Base-by-base conservation (phyloP, 805 yeast genomes). In the Pichia rugopelliculosa region DNA sequence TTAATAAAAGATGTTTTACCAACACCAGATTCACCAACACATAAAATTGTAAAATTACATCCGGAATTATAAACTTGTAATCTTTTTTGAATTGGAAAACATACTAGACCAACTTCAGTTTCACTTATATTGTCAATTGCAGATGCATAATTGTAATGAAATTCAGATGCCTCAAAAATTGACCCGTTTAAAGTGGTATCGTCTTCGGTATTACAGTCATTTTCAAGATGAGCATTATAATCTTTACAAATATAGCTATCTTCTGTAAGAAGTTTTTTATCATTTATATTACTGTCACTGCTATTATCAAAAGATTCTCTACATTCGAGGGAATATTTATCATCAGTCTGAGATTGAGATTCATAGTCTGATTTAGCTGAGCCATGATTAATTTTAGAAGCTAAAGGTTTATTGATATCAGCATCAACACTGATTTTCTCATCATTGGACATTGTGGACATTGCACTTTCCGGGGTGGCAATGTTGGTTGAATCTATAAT, bases 1-100 rank as follows among this genome's bases (percentile, higher is more conserved):
- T 90, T 87, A 56, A 88, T 69, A 53, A 89, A 87, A 1, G 91
- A 79, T 4, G 87, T 78, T 61, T 87, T 87, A 41, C 95, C 96
- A 45, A 86, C 72, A 3, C 96, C 96, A 44, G 84, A 73, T 64
- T 84, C 89, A 26, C 97, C 96, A 42, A 84, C 89, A 34, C 88
- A 79, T 85, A 89, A 79, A 48, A 90, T 59, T 41, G 95, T 87
- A 66, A 87, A 84, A 23, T 80, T 71, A 20, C 87, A 80, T 17
- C 96, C 96, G 48, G 72, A 71, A 52, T 72, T 76, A 42, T 75
- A 57, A 11, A 63, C 62, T 24, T 59, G 57, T 17, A 57, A 45
- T 36, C 60, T 53, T 47, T 59, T 62, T 46, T 62, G 59, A 39
- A 61, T 53, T 18, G 66, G 66, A 41, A 63, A 55, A 45, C 64